phyloP scores from a whole-genome alignment of 768 basidiomycete species.

The Termitomyces sp. region DNA sequence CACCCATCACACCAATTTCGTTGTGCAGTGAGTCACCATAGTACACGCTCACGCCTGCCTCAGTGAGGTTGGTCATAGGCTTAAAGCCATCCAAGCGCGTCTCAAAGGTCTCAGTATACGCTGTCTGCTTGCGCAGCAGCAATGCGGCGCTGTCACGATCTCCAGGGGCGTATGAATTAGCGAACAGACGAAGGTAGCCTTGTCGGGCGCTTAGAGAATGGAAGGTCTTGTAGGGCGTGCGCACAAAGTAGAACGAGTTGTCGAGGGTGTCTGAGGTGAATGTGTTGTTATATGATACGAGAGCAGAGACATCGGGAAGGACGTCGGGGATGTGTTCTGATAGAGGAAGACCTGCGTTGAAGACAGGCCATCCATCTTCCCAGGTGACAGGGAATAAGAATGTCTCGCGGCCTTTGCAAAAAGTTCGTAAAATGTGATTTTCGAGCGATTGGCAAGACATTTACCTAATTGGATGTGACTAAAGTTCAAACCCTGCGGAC shows the following conservation, averaged over 20 bases:
- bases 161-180: constrained; percentile 34
- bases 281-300: constrained; percentile 24
- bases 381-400: constrained; percentile 39
- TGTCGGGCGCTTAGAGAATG: constrained; percentile 26
- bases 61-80: constrained; percentile 28
- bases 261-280: constrained; percentile 28
- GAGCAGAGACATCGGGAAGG: constrained; percentile 25
- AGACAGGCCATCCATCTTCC: constrained; percentile 36
- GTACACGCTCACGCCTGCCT: constrained; percentile 35
- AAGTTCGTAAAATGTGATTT: not conserved
- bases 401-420: constrained; percentile 31
- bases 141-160: constrained; percentile 36
- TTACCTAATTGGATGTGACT: constrained; percentile 33
- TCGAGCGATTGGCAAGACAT: not conserved
- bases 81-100: constrained; percentile 28
- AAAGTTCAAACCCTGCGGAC: constrained; percentile 31
- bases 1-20: constrained; percentile 32
- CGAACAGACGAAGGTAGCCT: constrained; percentile 29
- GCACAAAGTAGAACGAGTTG: constrained; percentile 32
- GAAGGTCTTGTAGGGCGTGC: constrained; percentile 38
- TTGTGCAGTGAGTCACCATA: constrained; percentile 36
- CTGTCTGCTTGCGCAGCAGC: constrained; percentile 34
- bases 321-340: constrained; percentile 27
- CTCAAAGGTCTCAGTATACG: constrained; percentile 36
- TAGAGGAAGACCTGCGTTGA: constrained; percentile 30